phyloP scores from a whole-genome alignment of 257 asterid genomes.

The Nicotiana attenuata region DNA sequence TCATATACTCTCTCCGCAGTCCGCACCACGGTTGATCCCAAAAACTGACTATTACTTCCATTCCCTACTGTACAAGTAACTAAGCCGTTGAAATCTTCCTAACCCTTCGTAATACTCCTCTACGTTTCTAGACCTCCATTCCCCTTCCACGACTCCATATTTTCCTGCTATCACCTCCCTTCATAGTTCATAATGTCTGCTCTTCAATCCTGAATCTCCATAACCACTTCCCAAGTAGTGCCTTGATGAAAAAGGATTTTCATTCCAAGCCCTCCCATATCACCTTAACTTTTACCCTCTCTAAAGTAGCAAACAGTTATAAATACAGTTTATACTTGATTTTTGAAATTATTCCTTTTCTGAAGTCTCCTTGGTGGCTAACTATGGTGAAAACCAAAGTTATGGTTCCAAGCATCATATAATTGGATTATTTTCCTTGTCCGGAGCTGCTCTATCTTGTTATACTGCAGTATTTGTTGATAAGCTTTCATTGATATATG shows the following conservation, averaged over 20 bases:
- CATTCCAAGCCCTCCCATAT: background rate
- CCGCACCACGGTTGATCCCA: background rate
- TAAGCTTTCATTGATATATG: background rate
- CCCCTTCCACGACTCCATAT: too few species aligned
- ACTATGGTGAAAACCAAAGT: background rate
- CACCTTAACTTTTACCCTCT: background rate
- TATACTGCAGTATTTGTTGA: background rate
- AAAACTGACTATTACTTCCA: background rate
- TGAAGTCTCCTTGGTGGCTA: background rate
- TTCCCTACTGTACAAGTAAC: background rate
- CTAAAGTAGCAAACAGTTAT: background rate
- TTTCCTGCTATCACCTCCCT: too few species aligned
- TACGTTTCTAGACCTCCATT: slow-evolving; percentile 2
- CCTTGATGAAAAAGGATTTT: background rate
- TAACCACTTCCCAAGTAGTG: background rate
- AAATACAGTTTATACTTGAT: background rate
- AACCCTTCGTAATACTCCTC: background rate
- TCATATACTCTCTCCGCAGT: background rate
- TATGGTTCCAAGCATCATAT: slow-evolving; percentile 3
- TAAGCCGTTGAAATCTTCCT: background rate
- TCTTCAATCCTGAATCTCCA: too few species aligned
- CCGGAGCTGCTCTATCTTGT: background rate
- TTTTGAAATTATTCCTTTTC: slow-evolving; percentile 2
- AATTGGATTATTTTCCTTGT: background rate
- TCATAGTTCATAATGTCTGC: too few species aligned